Conservation (phyloP, 2,329 filamentous ascomycete species). For the Neofusicoccum ribis region DNA sequence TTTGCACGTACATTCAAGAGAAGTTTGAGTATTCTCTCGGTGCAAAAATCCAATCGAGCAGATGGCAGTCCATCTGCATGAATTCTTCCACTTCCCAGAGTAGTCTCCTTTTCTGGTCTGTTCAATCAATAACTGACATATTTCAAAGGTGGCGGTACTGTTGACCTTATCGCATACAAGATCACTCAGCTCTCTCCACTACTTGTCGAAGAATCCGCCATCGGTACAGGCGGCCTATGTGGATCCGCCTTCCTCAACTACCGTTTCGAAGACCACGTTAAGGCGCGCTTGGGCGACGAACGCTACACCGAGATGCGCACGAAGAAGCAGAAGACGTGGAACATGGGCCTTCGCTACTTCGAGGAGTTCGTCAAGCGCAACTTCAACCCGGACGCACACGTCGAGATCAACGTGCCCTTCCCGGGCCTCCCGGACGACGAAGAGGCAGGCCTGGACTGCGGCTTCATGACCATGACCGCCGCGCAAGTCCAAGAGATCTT, state of each 20-base stretch:
- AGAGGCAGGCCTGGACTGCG: conserved; percentile 69
- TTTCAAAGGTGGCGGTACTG: conserved; percentile 52
- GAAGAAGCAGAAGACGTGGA: conserved; percentile 78
- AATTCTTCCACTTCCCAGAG: background rate
- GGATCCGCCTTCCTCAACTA: conserved; percentile 80
- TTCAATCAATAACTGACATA: background rate
- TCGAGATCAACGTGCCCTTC: conserved; percentile 76
- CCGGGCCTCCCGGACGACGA: conserved; percentile 76
- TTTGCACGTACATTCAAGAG: too few relatives aligned
- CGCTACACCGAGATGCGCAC: conserved; percentile 73
- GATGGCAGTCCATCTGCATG: background rate
- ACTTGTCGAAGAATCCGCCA: conserved; percentile 71
- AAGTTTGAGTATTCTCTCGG: too few relatives aligned
- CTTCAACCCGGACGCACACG: conserved; percentile 71
- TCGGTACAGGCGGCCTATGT: conserved; percentile 75
- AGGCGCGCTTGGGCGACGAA: conserved; percentile 64
- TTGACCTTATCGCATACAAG: conserved; percentile 81
- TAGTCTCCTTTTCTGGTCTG: too few relatives aligned
- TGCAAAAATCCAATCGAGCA: too few relatives aligned
- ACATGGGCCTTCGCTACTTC: conserved; percentile 70
- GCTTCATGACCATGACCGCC: conserved; percentile 72
- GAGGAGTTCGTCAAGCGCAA: conserved; percentile 85
- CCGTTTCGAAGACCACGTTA: conserved; percentile 76
- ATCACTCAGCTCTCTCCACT: conserved; percentile 73
- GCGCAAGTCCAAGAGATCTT: conserved; percentile 70